phyloP scores from a whole-genome alignment of 2,329 filamentous ascomycete genomes.

The Trichoderma koningiopsis region DNA sequence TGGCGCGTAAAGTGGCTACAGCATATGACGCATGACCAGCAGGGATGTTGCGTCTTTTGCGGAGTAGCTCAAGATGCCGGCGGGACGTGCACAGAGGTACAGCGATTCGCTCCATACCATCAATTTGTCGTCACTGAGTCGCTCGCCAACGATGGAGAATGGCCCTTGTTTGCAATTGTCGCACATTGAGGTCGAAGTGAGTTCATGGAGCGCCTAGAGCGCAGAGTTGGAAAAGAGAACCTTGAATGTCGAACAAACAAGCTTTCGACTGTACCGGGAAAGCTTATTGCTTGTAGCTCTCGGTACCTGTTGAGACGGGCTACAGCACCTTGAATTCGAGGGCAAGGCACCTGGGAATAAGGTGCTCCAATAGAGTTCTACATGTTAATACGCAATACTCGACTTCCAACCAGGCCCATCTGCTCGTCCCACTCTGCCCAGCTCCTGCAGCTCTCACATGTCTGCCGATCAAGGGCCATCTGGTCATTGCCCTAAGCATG shows the following conservation, averaged over 20 bases:
- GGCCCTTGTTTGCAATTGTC: neutral
- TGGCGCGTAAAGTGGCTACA: conserved; percentile 27
- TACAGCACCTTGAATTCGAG: neutral
- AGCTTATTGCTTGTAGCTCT: neutral
- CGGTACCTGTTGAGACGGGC: neutral
- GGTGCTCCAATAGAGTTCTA: neutral
- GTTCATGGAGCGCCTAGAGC: neutral
- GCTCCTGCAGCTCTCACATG: conserved; percentile 22
- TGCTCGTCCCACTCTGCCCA: neutral
- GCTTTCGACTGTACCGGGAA: neutral
- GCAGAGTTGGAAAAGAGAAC: no score
- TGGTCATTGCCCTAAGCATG: conserved; percentile 22
- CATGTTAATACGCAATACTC: neutral
- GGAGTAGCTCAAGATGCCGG: neutral
- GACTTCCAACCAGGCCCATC: neutral
- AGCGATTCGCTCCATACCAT: neutral
- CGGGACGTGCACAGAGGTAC: neutral
- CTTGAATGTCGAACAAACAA: neutral
- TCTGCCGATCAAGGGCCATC: conserved; percentile 9
- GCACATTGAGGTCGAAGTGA: neutral
- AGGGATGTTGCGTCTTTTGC: conserved; percentile 21
- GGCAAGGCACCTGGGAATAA: neutral
- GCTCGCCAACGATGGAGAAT: neutral
- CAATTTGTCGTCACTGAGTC: neutral
- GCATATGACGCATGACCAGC: conserved; percentile 24